Base-by-base conservation (phyloP, 2,329 filamentous ascomycete genomes). In the Stenocarpella maydis region DNA sequence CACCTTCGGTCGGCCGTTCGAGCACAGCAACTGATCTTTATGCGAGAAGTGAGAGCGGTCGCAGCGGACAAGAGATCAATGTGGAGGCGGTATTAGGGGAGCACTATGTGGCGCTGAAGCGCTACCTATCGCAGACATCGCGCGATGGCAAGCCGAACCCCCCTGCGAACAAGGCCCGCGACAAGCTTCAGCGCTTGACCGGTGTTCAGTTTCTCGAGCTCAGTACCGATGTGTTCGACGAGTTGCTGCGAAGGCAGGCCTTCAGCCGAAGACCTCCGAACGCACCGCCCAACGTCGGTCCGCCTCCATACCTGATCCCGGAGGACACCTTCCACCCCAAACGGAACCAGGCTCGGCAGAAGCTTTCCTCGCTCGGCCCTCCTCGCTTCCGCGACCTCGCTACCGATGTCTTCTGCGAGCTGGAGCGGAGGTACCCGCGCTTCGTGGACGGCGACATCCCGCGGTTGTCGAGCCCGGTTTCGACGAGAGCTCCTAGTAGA, bases 181-280 rank as follows among this genome's bases (percentile, higher is more conserved):
- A 98, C 81, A 99, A 99, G 85, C 86, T 98, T 69, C 86, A 98
- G 71, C 90, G 95, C 70, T 87, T 99, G 64, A 97, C 95, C 0
- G 86, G 92, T 1, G 93, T 97, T 34, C 96, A 99, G 80, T 98
- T 99, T 80, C 94, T 97, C 80, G 96, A 99, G 82, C 87, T 99
- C 72, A 98, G 95, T 81, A 98, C 95, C 69, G 96, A 99, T 82
- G 95, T 99, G 49, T 98, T 92, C 81, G 96, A 99, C 80, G 96
- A 99, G 82, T 85, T 98, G 73, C 86, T 97, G 74, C 91, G 96
- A 70, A 90, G 96, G 73, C 95, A 98, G 80, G 88, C 92, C 73
- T 85, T 86, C 64, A 86, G 86, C 66, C 82, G 88, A 71, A 82
- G 83, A 67, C 83, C 85, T 19, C 83, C 86, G 26, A 87, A 85